Evolutionary conservation across 257 asterid genomes (phyloP).

Genomic region (Buddleja alternifolia): DNA sequence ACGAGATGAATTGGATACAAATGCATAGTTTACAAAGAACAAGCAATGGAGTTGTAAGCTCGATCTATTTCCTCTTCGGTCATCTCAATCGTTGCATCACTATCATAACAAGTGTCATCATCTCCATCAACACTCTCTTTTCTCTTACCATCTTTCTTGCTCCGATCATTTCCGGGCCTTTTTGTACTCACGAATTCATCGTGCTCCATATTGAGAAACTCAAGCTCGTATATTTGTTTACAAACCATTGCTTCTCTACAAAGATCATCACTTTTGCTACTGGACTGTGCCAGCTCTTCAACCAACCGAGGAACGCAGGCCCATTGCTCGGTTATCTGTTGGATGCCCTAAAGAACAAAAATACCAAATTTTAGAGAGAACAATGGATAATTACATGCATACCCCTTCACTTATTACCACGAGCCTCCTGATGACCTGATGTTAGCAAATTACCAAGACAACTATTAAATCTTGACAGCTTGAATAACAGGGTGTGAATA

Average conservation of each 20-base stretch:
- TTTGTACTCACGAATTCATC: constrained; percentile 30
- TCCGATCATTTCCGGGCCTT: constrained; percentile 34
- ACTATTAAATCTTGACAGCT: too few species aligned
- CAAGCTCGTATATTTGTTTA: constrained; percentile 72
- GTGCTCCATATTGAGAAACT: constrained; percentile 54
- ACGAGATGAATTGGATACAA: too few species aligned
- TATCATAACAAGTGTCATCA: constrained; percentile 48
- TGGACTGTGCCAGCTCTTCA: constrained; percentile 70
- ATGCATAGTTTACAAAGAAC: constrained; percentile 34
- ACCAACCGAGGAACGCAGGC: constrained; percentile 78
- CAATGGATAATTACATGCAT: too few species aligned
- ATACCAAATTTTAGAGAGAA: too few species aligned
- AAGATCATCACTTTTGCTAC: constrained; percentile 40
- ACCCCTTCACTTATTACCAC: too few species aligned
- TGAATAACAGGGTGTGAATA: too few species aligned
- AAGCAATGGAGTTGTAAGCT: constrained; percentile 58
- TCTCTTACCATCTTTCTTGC: constrained; percentile 26
- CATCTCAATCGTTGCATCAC: constrained; percentile 93
- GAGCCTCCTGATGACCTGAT: too few species aligned
- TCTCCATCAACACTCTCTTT: constrained; percentile 30
- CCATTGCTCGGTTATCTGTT: constrained; percentile 70
- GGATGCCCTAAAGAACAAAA: constrained; percentile 51
- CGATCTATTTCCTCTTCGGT: constrained; percentile 89
- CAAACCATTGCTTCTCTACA: constrained; percentile 67
- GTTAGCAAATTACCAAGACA: too few species aligned